A percentile compares a stretch with the other conserved stretches of the same genome.
These are phyloP conservation scores for Parascedosporium putredinis DNA, from an alignment of 2,329 filamentous ascomycete genomes.

Conservation along the genomic window DNA sequence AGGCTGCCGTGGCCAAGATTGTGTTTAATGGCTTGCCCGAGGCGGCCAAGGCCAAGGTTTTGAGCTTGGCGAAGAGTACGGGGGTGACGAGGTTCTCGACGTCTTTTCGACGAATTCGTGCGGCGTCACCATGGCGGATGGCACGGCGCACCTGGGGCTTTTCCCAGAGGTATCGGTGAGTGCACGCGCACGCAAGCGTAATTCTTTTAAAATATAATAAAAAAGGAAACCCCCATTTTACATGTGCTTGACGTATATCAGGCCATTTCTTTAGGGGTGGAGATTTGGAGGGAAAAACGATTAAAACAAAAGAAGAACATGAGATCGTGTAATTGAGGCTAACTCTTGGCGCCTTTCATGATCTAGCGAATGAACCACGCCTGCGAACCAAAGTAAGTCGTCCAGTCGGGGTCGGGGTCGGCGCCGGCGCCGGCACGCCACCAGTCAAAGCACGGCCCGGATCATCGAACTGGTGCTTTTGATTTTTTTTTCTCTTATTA, in stretches of 20 bases:
- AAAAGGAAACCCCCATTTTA: too few species aligned
- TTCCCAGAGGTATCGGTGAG: conserved; percentile 24
- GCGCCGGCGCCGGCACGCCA: too few species aligned
- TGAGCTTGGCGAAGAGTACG: conserved; percentile 20
- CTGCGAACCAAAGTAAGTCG: conserved; percentile 24
- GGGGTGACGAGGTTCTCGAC: conserved; percentile 20
- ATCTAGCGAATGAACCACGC: conserved; percentile 25
- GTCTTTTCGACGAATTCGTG: conserved; percentile 25
- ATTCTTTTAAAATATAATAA: too few species aligned
- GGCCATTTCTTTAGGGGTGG: too few species aligned
- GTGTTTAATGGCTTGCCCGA: conserved; percentile 19
- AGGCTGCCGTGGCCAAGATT: conserved; percentile 18
- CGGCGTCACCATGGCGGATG: conserved; percentile 15
- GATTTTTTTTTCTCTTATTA: too few species aligned
- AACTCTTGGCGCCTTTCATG: not conserved
- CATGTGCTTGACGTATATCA: too few species aligned
- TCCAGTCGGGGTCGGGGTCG: not conserved
- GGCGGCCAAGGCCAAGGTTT: conserved; percentile 13
- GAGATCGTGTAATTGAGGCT: too few species aligned
- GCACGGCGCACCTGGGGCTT: conserved; percentile 18
- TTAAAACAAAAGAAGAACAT: too few species aligned
- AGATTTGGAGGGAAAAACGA: too few species aligned
- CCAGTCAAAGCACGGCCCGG: too few species aligned
- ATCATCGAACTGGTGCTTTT: too few species aligned
- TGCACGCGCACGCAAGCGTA: too few species aligned